phyloP scores from a whole-genome alignment of 2,329 filamentous ascomycete genomes.

The Colletotrichum sp. region DNA sequence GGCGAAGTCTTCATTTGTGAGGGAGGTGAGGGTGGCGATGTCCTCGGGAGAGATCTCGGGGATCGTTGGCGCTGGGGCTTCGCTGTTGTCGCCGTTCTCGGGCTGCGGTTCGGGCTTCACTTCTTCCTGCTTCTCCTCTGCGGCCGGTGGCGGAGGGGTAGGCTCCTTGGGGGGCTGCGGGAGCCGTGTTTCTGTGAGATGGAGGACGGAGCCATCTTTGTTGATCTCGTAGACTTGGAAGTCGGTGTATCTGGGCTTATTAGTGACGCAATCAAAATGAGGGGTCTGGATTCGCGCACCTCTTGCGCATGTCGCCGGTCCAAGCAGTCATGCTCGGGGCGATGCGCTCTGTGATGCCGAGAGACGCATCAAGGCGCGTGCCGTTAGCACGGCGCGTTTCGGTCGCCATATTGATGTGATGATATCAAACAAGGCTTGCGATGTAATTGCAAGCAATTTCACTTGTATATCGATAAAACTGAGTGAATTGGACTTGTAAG shows the following conservation, averaged over 20 bases:
- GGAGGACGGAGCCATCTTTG: conserved; percentile 76
- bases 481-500: neutral
- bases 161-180: conserved; percentile 12
- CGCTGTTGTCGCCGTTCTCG: conserved; percentile 17
- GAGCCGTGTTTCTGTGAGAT: conserved; percentile 52
- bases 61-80: conserved; percentile 31
- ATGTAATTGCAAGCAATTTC: neutral
- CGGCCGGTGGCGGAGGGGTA: neutral
- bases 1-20: conserved; percentile 45
- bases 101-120: neutral
- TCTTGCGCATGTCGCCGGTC: conserved; percentile 23
- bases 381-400: conserved; percentile 13
- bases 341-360: conserved; percentile 24
- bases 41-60: conserved; percentile 33
- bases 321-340: conserved; percentile 21
- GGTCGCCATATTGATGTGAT: neutral
- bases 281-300: neutral
- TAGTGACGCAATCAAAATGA: neutral
- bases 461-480: neutral
- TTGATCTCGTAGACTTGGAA: conserved; percentile 92
- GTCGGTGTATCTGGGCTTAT: conserved; percentile 73
- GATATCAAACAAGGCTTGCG: accelerated
- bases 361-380: conserved; percentile 17
- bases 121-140: conserved; percentile 25
- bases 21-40: conserved; percentile 37